These are phyloP conservation scores for Phytophthora europaea DNA, from an alignment of 352 stramenopile genomes.

Conservation along the genomic window DNA sequence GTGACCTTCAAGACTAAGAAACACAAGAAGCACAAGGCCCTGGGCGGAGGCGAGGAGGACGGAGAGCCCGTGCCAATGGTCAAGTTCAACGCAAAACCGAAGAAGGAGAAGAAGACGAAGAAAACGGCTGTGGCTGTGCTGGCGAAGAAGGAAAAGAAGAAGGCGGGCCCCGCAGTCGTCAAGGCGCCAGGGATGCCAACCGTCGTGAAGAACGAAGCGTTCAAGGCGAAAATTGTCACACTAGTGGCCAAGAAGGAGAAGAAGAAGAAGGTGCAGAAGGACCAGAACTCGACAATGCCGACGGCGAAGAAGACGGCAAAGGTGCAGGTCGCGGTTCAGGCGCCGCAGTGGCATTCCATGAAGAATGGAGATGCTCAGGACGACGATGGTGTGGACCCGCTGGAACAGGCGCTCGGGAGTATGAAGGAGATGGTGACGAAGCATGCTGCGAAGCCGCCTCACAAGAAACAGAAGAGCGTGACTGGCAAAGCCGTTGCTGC, in stretches of 20 bases:
- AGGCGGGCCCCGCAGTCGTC: constrained; percentile 18
- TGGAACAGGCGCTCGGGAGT: constrained; percentile 49
- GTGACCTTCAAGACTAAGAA: constrained; percentile 57
- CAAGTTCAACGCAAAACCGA: constrained; percentile 35
- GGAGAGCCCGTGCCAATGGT: constrained; percentile 47
- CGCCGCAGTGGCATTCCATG: constrained; percentile 16
- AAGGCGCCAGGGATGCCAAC: constrained; percentile 15
- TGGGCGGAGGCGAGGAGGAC: constrained; percentile 24
- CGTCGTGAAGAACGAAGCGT: neutral
- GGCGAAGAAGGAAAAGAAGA: constrained; percentile 25
- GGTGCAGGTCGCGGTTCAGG: constrained; percentile 7
- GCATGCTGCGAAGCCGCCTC: constrained; percentile 3
- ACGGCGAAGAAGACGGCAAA: constrained; percentile 21
- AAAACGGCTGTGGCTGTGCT: neutral
- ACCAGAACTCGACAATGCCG: neutral
- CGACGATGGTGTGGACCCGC: constrained; percentile 33
- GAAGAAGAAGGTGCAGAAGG: constrained; percentile 15
- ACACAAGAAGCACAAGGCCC: constrained; percentile 34
- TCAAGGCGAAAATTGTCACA: neutral
- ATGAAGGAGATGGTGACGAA: constrained; percentile 43
- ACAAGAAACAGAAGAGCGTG: constrained; percentile 32
- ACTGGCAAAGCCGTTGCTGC: neutral
- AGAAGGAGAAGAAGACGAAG: constrained; percentile 15
- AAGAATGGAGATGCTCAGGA: constrained; percentile 10
- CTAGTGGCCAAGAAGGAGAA: neutral